Evolutionary conservation across 1,284 basidiomycete species (phyloP).

Genomic region (Phylloboletellus chloephorus): DNA sequence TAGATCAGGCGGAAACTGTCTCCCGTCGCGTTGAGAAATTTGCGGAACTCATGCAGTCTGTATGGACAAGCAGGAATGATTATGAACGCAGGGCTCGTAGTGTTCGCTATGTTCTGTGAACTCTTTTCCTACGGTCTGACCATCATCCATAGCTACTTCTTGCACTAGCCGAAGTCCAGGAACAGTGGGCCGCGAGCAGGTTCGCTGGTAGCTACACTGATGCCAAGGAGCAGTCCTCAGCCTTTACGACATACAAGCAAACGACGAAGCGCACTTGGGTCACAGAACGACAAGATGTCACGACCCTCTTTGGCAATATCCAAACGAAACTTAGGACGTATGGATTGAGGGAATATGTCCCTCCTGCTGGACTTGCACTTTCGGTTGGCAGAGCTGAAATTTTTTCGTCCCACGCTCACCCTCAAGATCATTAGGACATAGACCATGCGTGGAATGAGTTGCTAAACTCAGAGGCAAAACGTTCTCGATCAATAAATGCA

Average conservation of each 20-base stretch:
- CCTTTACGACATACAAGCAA: slow-evolving; percentile 81
- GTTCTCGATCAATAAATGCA: slow-evolving; percentile 85
- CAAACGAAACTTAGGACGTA: slow-evolving; percentile 95
- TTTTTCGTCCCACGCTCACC: slow-evolving; percentile 10
- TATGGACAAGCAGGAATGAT: slow-evolving; percentile 84
- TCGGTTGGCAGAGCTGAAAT: slow-evolving; percentile 37
- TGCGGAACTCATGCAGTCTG: slow-evolving; percentile 89
- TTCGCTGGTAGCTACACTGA: slow-evolving; percentile 77
- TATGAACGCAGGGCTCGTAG: slow-evolving; percentile 85
- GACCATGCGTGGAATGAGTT: slow-evolving; percentile 77
- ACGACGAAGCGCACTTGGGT: slow-evolving; percentile 86
- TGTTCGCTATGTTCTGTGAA: slow-evolving; percentile 38
- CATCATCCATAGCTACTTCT: slow-evolving; percentile 50
- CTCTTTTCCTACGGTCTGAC: slow-evolving; percentile 8
- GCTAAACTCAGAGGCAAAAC: slow-evolving; percentile 67
- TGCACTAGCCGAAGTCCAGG: slow-evolving; percentile 58
- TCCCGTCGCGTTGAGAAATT: slow-evolving; percentile 93
- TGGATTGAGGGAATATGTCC: slow-evolving; percentile 76
- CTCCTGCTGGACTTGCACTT: slow-evolving; percentile 65
- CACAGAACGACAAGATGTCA: slow-evolving; percentile 84
- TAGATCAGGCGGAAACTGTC: slow-evolving; percentile 93
- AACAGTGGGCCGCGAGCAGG: slow-evolving; percentile 56
- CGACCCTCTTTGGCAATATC: slow-evolving; percentile 87
- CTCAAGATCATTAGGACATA: slow-evolving; percentile 51
- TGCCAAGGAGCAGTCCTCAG: slow-evolving; percentile 70